Percentiles rank a stretch among this genome's conserved stretches.
These are phyloP conservation scores for Nepenthes alata DNA, from an alignment of 179 eudicot species.

Conservation along the genomic window DNA sequence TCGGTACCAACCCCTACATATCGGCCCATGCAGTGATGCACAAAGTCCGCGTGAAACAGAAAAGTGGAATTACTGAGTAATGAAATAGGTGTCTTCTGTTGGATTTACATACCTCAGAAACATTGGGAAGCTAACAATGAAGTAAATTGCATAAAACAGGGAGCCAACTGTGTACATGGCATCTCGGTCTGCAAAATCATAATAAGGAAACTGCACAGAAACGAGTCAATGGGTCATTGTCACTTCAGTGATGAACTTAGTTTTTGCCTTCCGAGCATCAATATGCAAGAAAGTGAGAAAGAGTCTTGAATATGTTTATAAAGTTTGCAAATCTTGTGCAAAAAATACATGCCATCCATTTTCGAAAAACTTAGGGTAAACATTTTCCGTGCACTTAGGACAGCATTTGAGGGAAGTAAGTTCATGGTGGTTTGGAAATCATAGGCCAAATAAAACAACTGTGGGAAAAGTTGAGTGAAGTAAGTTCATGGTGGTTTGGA, in stretches of 20 bases:
- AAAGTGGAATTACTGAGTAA: neutral
- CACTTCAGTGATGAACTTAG: neutral
- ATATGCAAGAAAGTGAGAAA: neutral
- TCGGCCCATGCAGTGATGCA: too few relatives aligned
- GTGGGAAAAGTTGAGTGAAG: neutral
- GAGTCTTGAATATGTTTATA: too few relatives aligned
- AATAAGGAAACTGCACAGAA: slow-evolving; percentile 87
- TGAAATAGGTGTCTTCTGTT: neutral
- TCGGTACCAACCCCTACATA: too few relatives aligned
- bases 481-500: too few relatives aligned
- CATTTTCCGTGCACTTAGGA: too few relatives aligned
- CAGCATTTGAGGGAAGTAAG: too few relatives aligned
- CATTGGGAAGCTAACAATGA: slow-evolving; percentile 98
- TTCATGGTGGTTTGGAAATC: too few relatives aligned
- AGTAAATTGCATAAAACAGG: slow-evolving; percentile 90
- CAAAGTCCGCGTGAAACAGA: neutral
- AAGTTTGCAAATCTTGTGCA: neutral
- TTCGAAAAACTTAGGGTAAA: too few relatives aligned
- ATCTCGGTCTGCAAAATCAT: slow-evolving; percentile 77
- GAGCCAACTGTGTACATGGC: slow-evolving; percentile 97
- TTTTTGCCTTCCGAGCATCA: neutral
- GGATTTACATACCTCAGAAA: slow-evolving; percentile 52
- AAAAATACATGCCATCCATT: too few relatives aligned
- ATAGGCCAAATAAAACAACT: too few relatives aligned
- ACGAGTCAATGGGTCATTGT: neutral